phyloP scores from a whole-genome alignment of 257 asterid genomes.

The Capsicum baccatum region DNA sequence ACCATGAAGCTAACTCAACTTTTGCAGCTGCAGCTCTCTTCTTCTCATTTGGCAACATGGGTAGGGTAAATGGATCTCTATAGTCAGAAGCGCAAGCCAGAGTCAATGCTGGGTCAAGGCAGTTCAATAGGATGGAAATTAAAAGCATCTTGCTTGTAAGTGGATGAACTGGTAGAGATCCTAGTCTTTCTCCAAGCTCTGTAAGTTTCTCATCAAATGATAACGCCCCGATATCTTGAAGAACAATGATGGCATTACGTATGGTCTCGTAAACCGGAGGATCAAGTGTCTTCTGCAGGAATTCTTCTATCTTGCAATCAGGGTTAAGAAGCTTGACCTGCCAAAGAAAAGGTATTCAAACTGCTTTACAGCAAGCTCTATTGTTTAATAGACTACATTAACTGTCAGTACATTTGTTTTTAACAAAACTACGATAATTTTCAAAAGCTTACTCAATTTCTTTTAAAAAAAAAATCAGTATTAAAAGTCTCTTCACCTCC shows the following conservation, averaged over 20 bases:
- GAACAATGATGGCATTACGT: slow-evolving; percentile 68
- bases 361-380: not conserved
- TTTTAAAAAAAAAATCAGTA: not conserved
- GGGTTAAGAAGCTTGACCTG: slow-evolving; percentile 93
- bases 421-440: not conserved
- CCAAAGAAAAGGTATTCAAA: slow-evolving; percentile 2
- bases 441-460: not conserved
- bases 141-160: slow-evolving; percentile 94
- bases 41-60: slow-evolving; percentile 67
- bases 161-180: slow-evolving; percentile 92
- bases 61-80: slow-evolving; percentile 77
- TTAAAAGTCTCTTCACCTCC: not conserved
- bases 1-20: slow-evolving; percentile 71
- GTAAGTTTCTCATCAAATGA: slow-evolving; percentile 80
- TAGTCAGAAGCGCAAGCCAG: slow-evolving; percentile 84
- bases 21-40: slow-evolving; percentile 72
- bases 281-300: slow-evolving; percentile 78
- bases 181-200: slow-evolving; percentile 82
- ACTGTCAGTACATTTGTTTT: not conserved
- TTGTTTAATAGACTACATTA: not conserved
- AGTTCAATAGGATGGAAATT: slow-evolving; percentile 71
- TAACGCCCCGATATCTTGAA: slow-evolving; percentile 90
- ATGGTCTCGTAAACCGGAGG: slow-evolving; percentile 89
- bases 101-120: slow-evolving; percentile 93
- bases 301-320: slow-evolving; percentile 74